These are phyloP conservation scores for Epichloe bromicola DNA, from an alignment of 2,329 filamentous ascomycete genomes.

Conservation along the genomic window DNA sequence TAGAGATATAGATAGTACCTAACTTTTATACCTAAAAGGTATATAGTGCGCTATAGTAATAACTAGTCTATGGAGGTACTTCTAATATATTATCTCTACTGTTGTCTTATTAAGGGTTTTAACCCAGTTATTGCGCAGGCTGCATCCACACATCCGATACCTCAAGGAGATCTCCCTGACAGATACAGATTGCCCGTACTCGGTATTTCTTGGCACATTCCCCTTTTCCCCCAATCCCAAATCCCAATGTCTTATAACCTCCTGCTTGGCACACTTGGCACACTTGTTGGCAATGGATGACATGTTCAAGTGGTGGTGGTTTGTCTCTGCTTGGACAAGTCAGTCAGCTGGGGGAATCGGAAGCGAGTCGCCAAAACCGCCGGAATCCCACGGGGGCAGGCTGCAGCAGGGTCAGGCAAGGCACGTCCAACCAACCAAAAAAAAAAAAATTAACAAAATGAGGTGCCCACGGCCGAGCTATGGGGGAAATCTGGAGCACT, in stretches of 20 bases:
- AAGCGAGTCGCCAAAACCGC: slow-evolving; percentile 1
- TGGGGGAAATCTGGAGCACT: slow-evolving; percentile 2
- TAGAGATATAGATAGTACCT: too few relatives aligned
- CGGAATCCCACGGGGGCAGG: neutral
- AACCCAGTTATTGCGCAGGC: too few relatives aligned
- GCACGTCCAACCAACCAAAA: neutral
- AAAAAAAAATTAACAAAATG: neutral
- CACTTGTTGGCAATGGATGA: neutral
- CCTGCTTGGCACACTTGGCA: neutral
- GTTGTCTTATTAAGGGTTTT: too few relatives aligned
- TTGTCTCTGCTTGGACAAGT: neutral
- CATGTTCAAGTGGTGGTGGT: neutral
- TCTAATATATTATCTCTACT: too few relatives aligned
- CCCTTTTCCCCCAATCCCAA: neutral
- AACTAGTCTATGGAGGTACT: too few relatives aligned
- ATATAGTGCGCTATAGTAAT: too few relatives aligned
- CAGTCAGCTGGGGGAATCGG: neutral
- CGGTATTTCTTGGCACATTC: neutral
- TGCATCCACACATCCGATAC: too few relatives aligned
- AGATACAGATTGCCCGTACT: too few relatives aligned
- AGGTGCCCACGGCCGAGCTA: slow-evolving; percentile 1
- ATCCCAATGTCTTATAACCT: neutral
- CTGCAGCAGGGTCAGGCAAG: neutral
- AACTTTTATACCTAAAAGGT: too few relatives aligned
- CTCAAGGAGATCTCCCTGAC: too few relatives aligned